Evolutionary conservation across 768 basidiomycete species (phyloP), one percentile per base, ranked within the genome.

Genomic region (Baorangia bicolor): DNA sequence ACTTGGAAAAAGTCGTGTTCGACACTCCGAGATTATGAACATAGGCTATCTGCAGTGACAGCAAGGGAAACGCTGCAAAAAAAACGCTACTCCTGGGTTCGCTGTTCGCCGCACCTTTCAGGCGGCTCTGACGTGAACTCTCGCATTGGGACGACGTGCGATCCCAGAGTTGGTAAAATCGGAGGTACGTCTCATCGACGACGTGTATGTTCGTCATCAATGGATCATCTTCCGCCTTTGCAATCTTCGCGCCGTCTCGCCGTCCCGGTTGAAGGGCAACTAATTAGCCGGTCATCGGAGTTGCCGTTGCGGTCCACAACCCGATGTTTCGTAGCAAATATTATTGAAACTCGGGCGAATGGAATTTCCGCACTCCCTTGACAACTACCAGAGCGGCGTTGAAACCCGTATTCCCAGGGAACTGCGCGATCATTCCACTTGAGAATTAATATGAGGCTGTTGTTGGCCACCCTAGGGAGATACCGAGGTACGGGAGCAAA

Each of bases 391-490:
- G 9, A 23, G 45, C 25, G 53, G 45, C 56, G 43, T 44, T 50
- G 45, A 55, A 42, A 54, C 13, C 38, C 40, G 35, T 43, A 37
- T 54, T 56, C 47, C 43, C 35, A 63, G 43, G 48, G 46, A 31
- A 54, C 18, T 12, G 13, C 20, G 25, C 38, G 40, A 51, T 37
- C 7, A 38, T 39, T 46, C 46, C 27, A 18, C 52, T 56, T 50
- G 27, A 30, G 31, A 56, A 21, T 42, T 38, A 31, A 28, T 35
- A 42, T 35, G 13, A 30, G 23, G 27, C 27, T 31, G n/a, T 18
- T 12, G 33, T 16, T 25, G 18, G 18, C 25, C 30, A 10, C 39
- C 47, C 38, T 33, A 41, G 14, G 47, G 18, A 31, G 25, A 7
- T 31, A 35, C 51, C 21, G 44, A 51, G 41, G 49, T 28, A 54